Conservation (phyloP, 2,329 filamentous ascomycete species). For the Coniochaeta sp. region DNA sequence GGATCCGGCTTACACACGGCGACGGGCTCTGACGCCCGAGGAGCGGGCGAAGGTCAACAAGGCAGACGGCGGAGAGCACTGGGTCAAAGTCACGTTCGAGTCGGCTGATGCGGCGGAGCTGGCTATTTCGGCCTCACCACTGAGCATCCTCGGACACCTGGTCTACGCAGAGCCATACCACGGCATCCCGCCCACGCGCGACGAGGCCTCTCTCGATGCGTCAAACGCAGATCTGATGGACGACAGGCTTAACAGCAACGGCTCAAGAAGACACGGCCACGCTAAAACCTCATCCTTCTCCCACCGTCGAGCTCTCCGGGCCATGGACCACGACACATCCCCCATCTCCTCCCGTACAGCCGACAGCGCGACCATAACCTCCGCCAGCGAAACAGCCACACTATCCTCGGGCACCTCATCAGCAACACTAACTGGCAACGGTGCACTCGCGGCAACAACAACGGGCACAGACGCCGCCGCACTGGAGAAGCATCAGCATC, state of each 20-base stretch:
- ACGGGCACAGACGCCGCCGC: not conserved
- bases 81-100: slow-evolving; percentile 84
- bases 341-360: slow-evolving; percentile 48
- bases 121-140: slow-evolving; percentile 63
- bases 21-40: slow-evolving; percentile 57
- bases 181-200: slow-evolving; percentile 55
- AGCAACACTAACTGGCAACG: not conserved
- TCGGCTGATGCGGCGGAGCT: slow-evolving; percentile 63
- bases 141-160: slow-evolving; percentile 62
- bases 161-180: slow-evolving; percentile 67
- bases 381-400: slow-evolving; percentile 27
- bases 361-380: slow-evolving; percentile 46
- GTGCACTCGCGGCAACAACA: not conserved
- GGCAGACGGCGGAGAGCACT: slow-evolving; percentile 79
- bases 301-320: not conserved
- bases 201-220: slow-evolving; percentile 54
- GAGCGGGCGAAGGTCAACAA: slow-evolving; percentile 75
- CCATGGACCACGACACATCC: slow-evolving; percentile 26
- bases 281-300: slow-evolving; percentile 1
- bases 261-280: slow-evolving; percentile 1
- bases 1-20: slow-evolving; percentile 63
- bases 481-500: not conserved
- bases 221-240: slow-evolving; percentile 22
- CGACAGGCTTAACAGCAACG: slow-evolving; percentile 22
- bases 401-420: slow-evolving; percentile 27